Conservation (phyloP, 176 grass and related monocot genomes). For the Chrysopogon serrulatus region DNA sequence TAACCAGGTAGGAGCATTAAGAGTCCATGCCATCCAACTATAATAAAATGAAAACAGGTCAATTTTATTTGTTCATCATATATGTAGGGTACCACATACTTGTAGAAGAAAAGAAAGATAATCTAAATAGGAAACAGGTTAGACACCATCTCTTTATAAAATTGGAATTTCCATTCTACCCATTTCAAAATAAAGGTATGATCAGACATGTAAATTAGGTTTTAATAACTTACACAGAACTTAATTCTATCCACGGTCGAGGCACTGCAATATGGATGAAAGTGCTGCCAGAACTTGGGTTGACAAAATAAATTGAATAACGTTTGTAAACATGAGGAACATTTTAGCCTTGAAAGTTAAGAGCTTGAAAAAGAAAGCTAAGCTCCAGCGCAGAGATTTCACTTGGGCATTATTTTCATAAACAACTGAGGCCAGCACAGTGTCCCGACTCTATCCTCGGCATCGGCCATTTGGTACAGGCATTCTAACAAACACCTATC, state of each 20-base stretch:
- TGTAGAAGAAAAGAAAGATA: neutral
- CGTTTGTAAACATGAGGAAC: no score
- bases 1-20: neutral
- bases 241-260: constrained; percentile 44
- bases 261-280: constrained; percentile 63
- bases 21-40: neutral
- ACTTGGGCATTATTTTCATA: no score
- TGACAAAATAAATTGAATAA: no score
- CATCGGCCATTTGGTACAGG: no score
- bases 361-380: no score
- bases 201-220: neutral
- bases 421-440: no score
- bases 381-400: no score
- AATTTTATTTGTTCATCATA: neutral
- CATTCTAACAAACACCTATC: no score
- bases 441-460: no score
- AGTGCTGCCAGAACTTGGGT: constrained; percentile 84
- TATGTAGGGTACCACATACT: neutral
- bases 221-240: constrained; percentile 53
- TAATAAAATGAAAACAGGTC: neutral
- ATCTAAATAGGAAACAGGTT: neutral
- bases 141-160: neutral
- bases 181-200: neutral
- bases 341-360: no score
- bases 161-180: neutral